Evolutionary conservation across 176 grass and related monocot species (phyloP).

Genomic region (Triticum turgidum): DNA sequence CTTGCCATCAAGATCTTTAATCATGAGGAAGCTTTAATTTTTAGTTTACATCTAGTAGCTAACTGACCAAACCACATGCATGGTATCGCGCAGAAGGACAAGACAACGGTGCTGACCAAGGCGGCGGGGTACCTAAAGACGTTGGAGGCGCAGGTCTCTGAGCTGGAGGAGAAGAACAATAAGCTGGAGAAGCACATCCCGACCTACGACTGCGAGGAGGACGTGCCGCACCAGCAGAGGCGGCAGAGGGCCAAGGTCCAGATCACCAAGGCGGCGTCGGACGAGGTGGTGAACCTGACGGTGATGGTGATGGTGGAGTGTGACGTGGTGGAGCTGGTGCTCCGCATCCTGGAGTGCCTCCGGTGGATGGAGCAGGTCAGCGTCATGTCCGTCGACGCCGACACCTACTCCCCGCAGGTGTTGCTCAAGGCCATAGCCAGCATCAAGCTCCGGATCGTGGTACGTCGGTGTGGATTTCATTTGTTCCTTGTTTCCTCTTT

Average conservation of each 20-base stretch:
- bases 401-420: slow-evolving; percentile 67
- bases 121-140: slow-evolving; percentile 61
- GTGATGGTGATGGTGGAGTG: slow-evolving; percentile 76
- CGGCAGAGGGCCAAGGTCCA: slow-evolving; percentile 50
- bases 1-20: too few species aligned
- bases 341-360: slow-evolving; percentile 69
- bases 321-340: slow-evolving; percentile 70
- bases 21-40: too few species aligned
- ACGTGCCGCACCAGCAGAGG: not conserved
- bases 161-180: slow-evolving; percentile 79
- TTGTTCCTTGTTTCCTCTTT: not conserved
- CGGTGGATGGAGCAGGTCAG: slow-evolving; percentile 41
- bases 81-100: slow-evolving; percentile 61
- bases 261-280: slow-evolving; percentile 34
- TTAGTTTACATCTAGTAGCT: not conserved
- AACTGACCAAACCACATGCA: not conserved
- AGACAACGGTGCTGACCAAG: slow-evolving; percentile 77
- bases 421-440: slow-evolving; percentile 63
- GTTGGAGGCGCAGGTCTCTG: slow-evolving; percentile 60
- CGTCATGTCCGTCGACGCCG: slow-evolving; percentile 70
- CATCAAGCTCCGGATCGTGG: slow-evolving; percentile 74
- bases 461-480: not conserved
- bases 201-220: not conserved
- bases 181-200: slow-evolving; percentile 66
- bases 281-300: slow-evolving; percentile 55